Base-by-base conservation (phyloP, 2,329 filamentous ascomycete species). In the Furcasterigmium furcatum region DNA sequence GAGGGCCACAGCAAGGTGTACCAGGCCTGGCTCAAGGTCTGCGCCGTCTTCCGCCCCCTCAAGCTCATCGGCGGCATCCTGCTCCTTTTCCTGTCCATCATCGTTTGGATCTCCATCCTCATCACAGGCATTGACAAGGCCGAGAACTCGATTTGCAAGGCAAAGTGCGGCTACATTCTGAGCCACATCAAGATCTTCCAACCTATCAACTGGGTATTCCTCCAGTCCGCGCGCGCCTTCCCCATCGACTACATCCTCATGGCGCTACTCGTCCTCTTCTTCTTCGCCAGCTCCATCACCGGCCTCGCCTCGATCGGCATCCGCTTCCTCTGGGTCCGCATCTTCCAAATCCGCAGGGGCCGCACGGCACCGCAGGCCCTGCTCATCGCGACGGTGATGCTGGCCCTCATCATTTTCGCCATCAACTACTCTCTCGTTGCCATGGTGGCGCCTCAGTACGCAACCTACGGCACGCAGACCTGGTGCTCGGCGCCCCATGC, bases 81-180 rank as follows among this genome's bases (percentile, higher is more conserved):
- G 0, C 71, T 97, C 3, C 76, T 96, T 25, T 54, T 90, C 2
- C 63, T 96, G 19, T 77, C 88, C 1, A 66, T 96, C 13, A 55
- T 95, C 35, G 78, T 95, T 54, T 95, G 90, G 79, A 79, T 86
- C 9, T 95, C 89, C 12, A 97, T 99, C 90, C 79, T 97, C 55
- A 87, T 97, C 61, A 97, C 92, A 0, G 87, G 84, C 54, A 91
- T 97, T 59, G 94, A 99, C 78, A 97, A 97, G 72, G 89, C 91
- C 29, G 91, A 87, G 65, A 96, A 97, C 71, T 96, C 91, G 4
- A 73, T 95, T 51, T 99, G 94, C 79, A 92, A 94, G 64, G 74
- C 84, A 48, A 84, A 82, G 56, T 99, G 94, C 62, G 94, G 94
- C 51, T 99, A 96, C 67, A 88, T 97, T 41, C 77, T 99, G 5